Evolutionary conservation across 192 early-diverging fungal species (phyloP).

Genomic region (Geranomyces variabilis): DNA sequence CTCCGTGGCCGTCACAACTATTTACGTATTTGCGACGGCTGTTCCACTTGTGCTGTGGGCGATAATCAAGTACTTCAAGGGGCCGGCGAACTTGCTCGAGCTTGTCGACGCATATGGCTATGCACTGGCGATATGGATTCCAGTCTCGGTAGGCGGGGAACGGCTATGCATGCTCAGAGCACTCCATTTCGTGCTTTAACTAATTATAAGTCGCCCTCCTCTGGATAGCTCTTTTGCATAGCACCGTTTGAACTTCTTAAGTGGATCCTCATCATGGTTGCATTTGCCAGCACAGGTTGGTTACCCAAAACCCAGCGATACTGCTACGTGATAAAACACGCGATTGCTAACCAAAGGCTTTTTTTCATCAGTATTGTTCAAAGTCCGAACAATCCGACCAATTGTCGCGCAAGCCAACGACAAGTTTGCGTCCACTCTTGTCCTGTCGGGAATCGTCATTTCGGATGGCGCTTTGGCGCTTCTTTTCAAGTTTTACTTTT

Average conservation of each 20-base stretch:
- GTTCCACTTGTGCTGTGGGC: constrained; percentile 78
- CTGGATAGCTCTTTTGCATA: constrained; percentile 72
- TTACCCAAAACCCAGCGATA: constrained; percentile 1
- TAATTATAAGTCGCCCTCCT: not conserved
- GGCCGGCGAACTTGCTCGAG: constrained; percentile 79
- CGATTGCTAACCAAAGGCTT: constrained; percentile 5
- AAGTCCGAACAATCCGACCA: constrained; percentile 42
- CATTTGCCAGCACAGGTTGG: constrained; percentile 75
- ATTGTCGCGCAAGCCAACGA: constrained; percentile 27
- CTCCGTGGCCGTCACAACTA: constrained; percentile 75
- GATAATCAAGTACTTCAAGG: constrained; percentile 81
- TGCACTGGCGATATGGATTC: constrained; percentile 90
- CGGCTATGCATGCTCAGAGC: not conserved
- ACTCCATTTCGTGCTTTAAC: not conserved
- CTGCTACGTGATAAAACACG: too few relatives aligned
- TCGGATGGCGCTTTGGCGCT: constrained; percentile 49
- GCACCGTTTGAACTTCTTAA: constrained; percentile 79
- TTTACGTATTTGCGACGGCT: constrained; percentile 81
- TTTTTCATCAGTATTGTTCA: constrained; percentile 35
- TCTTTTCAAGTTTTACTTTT: constrained; percentile 86
- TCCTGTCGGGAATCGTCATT: constrained; percentile 34
- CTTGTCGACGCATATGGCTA: constrained; percentile 90
- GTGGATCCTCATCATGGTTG: constrained; percentile 79
- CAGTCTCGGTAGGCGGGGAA: constrained; percentile 67
- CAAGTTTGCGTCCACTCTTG: constrained; percentile 33